Percentiles rank a stretch among this genome's conserved stretches.
phyloP scores from a whole-genome alignment of 805 yeast genomes.

The Yarrowia osloensis region DNA sequence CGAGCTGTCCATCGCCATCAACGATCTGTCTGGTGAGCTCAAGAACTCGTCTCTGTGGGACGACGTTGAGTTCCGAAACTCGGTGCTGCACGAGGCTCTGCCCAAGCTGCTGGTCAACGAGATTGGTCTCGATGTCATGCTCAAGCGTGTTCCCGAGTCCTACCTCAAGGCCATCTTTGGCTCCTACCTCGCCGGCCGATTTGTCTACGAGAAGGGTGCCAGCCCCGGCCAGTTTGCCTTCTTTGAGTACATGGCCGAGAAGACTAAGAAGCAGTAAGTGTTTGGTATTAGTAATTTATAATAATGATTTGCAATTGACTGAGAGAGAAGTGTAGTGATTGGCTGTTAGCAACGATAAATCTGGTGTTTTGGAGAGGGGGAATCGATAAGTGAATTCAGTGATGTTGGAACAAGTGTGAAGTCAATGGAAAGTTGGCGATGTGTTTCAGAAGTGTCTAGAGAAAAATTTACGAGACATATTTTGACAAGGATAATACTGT shows the following conservation, averaged over 20 bases:
- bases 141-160: conserved; percentile 79
- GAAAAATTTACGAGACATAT: no score
- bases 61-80: conserved; percentile 73
- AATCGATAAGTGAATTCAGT: no score
- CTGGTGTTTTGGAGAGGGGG: no score
- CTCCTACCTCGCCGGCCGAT: conserved; percentile 77
- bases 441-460: no score
- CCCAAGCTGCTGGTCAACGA: conserved; percentile 69
- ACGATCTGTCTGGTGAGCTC: conserved; percentile 81
- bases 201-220: conserved; percentile 79
- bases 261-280: conserved; percentile 32
- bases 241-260: conserved; percentile 48
- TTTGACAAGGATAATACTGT: no score
- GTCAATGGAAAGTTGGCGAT: no score
- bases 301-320: neutral
- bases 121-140: conserved; percentile 62
- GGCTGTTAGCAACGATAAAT: no score
- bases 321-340: no score
- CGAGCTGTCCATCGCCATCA: conserved; percentile 77
- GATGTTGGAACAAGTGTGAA: no score
- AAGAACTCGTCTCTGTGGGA: conserved; percentile 82
- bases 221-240: conserved; percentile 67
- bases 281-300: conserved; percentile 10
- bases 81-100: conserved; percentile 71
- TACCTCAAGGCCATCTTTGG: conserved; percentile 89